Evolutionary conservation across 345 rosid species (phyloP), one percentile per base, ranked within the genome.

Genomic region (Ailanthus altissimus): DNA sequence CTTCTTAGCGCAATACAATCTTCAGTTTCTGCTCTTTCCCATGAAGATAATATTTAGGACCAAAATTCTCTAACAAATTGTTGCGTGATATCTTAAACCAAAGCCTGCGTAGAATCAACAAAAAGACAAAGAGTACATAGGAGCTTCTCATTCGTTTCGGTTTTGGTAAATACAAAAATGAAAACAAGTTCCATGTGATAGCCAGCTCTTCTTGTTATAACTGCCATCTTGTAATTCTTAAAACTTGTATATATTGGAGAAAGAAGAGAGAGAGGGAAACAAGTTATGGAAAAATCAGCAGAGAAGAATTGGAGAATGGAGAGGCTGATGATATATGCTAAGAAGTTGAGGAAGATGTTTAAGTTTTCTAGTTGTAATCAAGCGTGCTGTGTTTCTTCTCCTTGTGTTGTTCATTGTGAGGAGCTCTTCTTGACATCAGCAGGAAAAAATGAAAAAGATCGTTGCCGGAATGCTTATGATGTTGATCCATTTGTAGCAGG

Each of bases 401-500:
- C 72, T n/a, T 42, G 21, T 28, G 47, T 70, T n/a, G 82, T 85
- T 71, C 57, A 14, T 46, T 80, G 83, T 38, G 87, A 84, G 76
- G 83, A 84, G 51, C 83, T 84, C 15, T 80, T 75, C 72, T 47
- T 82, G 82, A 20, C 79, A 67, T 28, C 78, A 14, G 58, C 50
- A 51, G 64, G 50, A 73, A 47, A 46, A 23, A 40, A 32, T 13
- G 69, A 53, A 18, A 26, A 42, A n/a, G 65, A 54, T 38, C 60
- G 2, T n/a, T 38, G 38, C 38, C 43, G 4, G 2, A 28, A 28
- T 20, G 72, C 50, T 23, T 4, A 11, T 32, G 9, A n/a, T 57
- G 28, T 26, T 54, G 80, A 80, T 77, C 74, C 32, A 9, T 46
- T 45, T 25, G n/a, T 76, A 9, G 64, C 73, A 53, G 78, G 72